A percentile compares a stretch with the other conserved stretches of the same genome.
phyloP scores from a whole-genome alignment of 2,329 filamentous ascomycete species.

The Domatiomyces catenatus region DNA sequence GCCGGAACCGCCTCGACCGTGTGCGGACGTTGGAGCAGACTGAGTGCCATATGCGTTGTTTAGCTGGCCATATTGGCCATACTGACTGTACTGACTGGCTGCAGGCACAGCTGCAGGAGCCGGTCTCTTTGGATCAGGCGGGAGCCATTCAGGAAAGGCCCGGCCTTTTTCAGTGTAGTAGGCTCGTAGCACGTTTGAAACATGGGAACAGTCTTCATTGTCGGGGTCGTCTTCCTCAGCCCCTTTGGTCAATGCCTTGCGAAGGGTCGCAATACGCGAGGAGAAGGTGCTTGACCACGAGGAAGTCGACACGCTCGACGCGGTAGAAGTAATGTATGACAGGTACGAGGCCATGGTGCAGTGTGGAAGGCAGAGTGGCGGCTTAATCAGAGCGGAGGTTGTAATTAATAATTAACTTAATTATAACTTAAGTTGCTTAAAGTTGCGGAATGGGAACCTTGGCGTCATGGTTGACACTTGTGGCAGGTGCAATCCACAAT shows the following conservation, averaged over 20 bases:
- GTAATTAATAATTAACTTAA: too few relatives aligned
- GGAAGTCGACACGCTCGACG: constrained; percentile 3
- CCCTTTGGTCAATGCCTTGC: constrained; percentile 53
- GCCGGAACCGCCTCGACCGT: constrained; percentile 23
- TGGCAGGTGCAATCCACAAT: too few relatives aligned
- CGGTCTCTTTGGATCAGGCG: constrained; percentile 68
- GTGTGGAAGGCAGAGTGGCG: not conserved
- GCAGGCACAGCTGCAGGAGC: constrained; percentile 25
- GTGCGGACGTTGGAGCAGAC: constrained; percentile 20
- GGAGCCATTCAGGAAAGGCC: constrained; percentile 71
- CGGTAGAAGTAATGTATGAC: constrained; percentile 13
- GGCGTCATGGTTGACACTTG: too few relatives aligned
- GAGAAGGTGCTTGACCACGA: constrained; percentile 39
- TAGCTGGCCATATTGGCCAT: constrained; percentile 19
- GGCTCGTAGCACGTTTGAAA: constrained; percentile 78
- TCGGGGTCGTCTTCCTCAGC: constrained; percentile 47
- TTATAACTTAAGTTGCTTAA: too few relatives aligned
- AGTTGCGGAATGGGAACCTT: too few relatives aligned
- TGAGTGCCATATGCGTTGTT: constrained; percentile 20
- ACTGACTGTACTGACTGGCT: constrained; percentile 41
- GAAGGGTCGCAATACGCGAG: constrained; percentile 45
- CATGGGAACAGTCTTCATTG: constrained; percentile 73
- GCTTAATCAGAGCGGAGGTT: too few relatives aligned
- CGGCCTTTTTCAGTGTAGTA: constrained; percentile 86
- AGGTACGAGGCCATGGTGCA: constrained; percentile 13